These are phyloP conservation scores for Aspergillus bertholletiae DNA, from an alignment of 495 filamentous ascomycete species.

Conservation along the genomic window DNA sequence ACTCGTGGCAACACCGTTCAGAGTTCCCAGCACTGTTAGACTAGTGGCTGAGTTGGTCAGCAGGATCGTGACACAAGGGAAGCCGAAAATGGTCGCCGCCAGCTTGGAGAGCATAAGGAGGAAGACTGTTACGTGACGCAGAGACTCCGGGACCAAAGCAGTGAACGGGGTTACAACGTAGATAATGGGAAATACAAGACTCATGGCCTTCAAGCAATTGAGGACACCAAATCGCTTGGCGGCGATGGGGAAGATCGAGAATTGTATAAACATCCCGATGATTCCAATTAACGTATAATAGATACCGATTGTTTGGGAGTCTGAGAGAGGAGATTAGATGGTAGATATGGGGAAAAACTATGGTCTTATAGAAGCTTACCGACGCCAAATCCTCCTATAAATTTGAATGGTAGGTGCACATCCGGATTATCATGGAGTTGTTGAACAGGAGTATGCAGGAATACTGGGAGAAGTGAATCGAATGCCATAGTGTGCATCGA, in stretches of 20 bases:
- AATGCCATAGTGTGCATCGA: slow-evolving; percentile 74
- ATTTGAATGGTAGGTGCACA: slow-evolving; percentile 61
- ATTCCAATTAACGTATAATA: slow-evolving; percentile 75
- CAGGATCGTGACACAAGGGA: slow-evolving; percentile 84
- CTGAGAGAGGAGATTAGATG: slow-evolving; percentile 15
- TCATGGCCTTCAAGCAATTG: slow-evolving; percentile 58
- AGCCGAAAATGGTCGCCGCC: slow-evolving; percentile 70
- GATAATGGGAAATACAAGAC: slow-evolving; percentile 62
- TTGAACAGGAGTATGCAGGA: slow-evolving; percentile 68
- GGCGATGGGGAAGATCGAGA: slow-evolving; percentile 69
- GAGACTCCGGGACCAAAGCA: slow-evolving; percentile 49
- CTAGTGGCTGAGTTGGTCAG: slow-evolving; percentile 81
- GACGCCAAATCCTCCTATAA: slow-evolving; percentile 65
- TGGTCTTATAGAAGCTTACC: slow-evolving; percentile 22
- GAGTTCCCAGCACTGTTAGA: slow-evolving; percentile 73
- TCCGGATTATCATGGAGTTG: slow-evolving; percentile 52
- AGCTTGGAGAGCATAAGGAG: slow-evolving; percentile 58
- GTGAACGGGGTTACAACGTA: slow-evolving; percentile 75
- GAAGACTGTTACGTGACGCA: slow-evolving; percentile 42
- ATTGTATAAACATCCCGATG: slow-evolving; percentile 69
- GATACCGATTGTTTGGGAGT: slow-evolving; percentile 67
- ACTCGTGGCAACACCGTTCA: slow-evolving; percentile 85
- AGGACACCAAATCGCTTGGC: slow-evolving; percentile 69
- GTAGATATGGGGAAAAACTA: neutral
- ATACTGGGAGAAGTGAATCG: slow-evolving; percentile 78